Base-by-base conservation (phyloP, 208 protist species). In the Baffinella frigidus region DNA sequence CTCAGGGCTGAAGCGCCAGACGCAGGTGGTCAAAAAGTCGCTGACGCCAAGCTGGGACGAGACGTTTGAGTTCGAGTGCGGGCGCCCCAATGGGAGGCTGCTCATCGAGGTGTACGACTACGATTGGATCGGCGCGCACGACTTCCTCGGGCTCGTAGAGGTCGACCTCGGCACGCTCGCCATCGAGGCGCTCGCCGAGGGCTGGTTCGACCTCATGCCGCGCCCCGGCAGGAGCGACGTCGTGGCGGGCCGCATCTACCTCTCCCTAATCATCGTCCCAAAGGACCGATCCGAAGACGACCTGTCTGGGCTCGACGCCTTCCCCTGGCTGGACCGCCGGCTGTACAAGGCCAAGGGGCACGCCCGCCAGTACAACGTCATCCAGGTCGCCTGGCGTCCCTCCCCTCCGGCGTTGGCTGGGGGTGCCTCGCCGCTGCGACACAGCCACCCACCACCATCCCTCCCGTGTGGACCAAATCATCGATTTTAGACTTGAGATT, bases 121-220 rank as follows among this genome's bases (percentile, higher is more conserved):
- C 50, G 77, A 87, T 43, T n/a, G 27, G 41, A 41, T 87, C 50
- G 36, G 36, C n/a, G 1, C 48, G 5, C 77, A 87, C 39, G 77
- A 87, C 77, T 87, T 87, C 50, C 77, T 87, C 35, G 77, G 77
- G 39, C 77, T 27, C 4, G 77, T 87, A 1, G 77, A 87, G 77
- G 20, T 87, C 4, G 35, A 67, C 39, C 43, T 87, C 39, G 30
- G n/a, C 3, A 67, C 17, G 27, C 17, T 87, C 0, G 27, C 43
- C 3, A 45, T 87, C 39, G 77, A 87, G 39, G 77, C 77, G 27
- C 39, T 87, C 33, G 14, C 27, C 10, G 48, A 87, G 30, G 77
- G 38, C 14, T 87, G 77, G 77, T 61, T 45, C 41, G 77, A 87
- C 39, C 77, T 87, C 1, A 14, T 61, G 44, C 77, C 77, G 39